Evolutionary conservation across 768 basidiomycete species (phyloP), one percentile per base, ranked within the genome.

Genomic region (Rhodotorula diobovata): DNA sequence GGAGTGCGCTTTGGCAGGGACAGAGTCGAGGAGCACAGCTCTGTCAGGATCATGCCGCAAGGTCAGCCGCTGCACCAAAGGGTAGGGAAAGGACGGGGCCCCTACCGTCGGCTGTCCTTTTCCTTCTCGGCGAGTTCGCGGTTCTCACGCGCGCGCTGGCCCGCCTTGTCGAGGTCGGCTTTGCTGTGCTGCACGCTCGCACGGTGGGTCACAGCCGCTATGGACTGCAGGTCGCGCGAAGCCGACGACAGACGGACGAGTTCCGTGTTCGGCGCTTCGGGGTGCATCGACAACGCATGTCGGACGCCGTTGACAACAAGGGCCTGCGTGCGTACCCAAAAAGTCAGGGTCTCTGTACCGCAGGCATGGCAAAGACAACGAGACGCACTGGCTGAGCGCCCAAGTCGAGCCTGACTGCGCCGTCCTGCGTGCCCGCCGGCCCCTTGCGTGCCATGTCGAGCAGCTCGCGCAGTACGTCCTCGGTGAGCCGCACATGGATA

Each of bases 81-180:
- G n/a, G n/a, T n/a, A n/a, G n/a, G n/a, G n/a, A n/a, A n/a, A n/a
- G n/a, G 53, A 43, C 7, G 34, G 3, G 20, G 32, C 15, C 41
- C 65, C 51, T 12, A 74, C 72, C 68, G 62, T 41, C 57, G 63
- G 20, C 62, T 54, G 25, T 70, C 72, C 55, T 66, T 56, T 16
- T 74, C 73, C 30, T 63, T 60, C 43, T 66, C 67, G 28, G 61
- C 67, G 39, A 55, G 32, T 39, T 71, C 70, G n/a, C 70, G 18
- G 25, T 66, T 71, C 28, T 51, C 57, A 28, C 67, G 34, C 43
- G 66, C 30, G 7, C 50, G 56, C 18, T 41, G 62, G 4, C 46
- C 63, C 0, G 55, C 70, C 51, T 64, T 63, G 11, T 63, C 66
- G 34, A 72, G 48, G 16, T 60, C 58, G 12, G 56, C 43, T 0